A percentile compares a stretch with the other conserved stretches of the same genome.
These are phyloP conservation scores for Xylaria grammica DNA, from an alignment of 495 filamentous ascomycete species.

Conservation along the genomic window DNA sequence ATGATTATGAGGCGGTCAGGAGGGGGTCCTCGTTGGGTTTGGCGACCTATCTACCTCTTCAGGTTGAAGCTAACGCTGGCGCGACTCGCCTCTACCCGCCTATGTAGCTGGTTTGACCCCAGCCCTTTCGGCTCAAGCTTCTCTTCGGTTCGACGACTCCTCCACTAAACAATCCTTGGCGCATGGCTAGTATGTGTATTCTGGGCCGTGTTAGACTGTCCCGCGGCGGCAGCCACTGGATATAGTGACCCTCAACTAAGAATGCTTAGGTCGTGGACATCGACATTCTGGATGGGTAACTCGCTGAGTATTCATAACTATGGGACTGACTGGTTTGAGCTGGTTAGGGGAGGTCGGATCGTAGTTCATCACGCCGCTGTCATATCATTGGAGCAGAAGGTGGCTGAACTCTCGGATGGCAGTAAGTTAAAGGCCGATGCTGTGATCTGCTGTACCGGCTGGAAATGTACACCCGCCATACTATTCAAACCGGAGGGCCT, in stretches of 20 bases:
- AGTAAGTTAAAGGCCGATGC: slow-evolving; percentile 53
- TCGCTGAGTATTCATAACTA: slow-evolving; percentile 66
- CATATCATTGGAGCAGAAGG: slow-evolving; percentile 45
- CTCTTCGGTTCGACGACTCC: slow-evolving; percentile 54
- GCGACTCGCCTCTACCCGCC: slow-evolving; percentile 62
- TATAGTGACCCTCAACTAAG: slow-evolving; percentile 59
- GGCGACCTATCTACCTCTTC: slow-evolving; percentile 22
- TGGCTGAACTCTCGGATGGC: slow-evolving; percentile 56
- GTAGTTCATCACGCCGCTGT: slow-evolving; percentile 63
- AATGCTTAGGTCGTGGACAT: slow-evolving; percentile 61
- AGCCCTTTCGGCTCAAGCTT: slow-evolving; percentile 66
- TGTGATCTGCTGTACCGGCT: slow-evolving; percentile 64
- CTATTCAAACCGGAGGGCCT: slow-evolving; percentile 53
- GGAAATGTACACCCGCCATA: slow-evolving; percentile 58
- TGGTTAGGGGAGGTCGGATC: slow-evolving; percentile 56
- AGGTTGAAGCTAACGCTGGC: slow-evolving; percentile 31
- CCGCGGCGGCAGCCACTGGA: slow-evolving; percentile 54
- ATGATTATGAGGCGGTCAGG: slow-evolving; percentile 48
- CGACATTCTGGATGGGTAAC: slow-evolving; percentile 61
- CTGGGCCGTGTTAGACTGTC: slow-evolving; percentile 59
- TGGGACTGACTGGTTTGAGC: slow-evolving; percentile 59
- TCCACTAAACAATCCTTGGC: slow-evolving; percentile 66
- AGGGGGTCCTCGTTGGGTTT: slow-evolving; percentile 66
- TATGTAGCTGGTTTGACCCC: slow-evolving; percentile 70
- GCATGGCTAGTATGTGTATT: slow-evolving; percentile 64